These are phyloP conservation scores for Hanseniaspora meyeri DNA, from an alignment of 805 yeast species.

Conservation along the genomic window DNA sequence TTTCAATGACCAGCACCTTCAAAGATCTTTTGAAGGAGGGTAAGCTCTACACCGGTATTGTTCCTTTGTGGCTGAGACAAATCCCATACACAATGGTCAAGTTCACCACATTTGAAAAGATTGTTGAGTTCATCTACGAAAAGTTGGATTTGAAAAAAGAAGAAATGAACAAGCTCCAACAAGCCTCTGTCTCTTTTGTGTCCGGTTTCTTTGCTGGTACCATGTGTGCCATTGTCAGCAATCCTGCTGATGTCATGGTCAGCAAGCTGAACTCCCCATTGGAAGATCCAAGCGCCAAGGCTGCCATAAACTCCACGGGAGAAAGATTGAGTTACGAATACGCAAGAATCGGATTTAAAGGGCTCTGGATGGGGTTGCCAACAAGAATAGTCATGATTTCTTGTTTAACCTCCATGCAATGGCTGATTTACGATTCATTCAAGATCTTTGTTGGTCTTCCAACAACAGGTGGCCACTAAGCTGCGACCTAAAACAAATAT, in stretches of 20 bases:
- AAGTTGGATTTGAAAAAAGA: constrained; percentile 60
- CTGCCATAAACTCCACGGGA: constrained; percentile 52
- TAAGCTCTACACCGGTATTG: constrained; percentile 76
- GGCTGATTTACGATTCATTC: constrained; percentile 93
- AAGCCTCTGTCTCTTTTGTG: constrained; percentile 86
- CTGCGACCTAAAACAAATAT: too few species aligned
- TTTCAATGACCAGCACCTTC: constrained; percentile 24
- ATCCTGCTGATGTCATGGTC: constrained; percentile 99
- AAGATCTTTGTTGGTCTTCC: constrained; percentile 91
- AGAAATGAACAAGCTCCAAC: constrained; percentile 59
- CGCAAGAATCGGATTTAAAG: constrained; percentile 69
- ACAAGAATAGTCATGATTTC: constrained; percentile 96
- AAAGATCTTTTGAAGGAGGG: constrained; percentile 60
- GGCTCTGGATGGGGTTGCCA: constrained; percentile 90
- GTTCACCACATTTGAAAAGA: constrained; percentile 86
- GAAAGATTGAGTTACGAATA: constrained; percentile 65
- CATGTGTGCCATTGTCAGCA: constrained; percentile 88
- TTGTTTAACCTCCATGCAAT: constrained; percentile 91
- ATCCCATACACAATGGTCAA: constrained; percentile 98
- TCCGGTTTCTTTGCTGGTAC: constrained; percentile 98
- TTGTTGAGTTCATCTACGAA: constrained; percentile 67
- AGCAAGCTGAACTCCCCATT: constrained; percentile 61
- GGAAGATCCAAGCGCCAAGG: constrained; percentile 33
- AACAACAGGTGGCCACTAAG: constrained; percentile 56
- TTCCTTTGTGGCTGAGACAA: constrained; percentile 91